Base-by-base conservation (phyloP, 257 asterid species). In the Dorcoceras hygrometricum region DNA sequence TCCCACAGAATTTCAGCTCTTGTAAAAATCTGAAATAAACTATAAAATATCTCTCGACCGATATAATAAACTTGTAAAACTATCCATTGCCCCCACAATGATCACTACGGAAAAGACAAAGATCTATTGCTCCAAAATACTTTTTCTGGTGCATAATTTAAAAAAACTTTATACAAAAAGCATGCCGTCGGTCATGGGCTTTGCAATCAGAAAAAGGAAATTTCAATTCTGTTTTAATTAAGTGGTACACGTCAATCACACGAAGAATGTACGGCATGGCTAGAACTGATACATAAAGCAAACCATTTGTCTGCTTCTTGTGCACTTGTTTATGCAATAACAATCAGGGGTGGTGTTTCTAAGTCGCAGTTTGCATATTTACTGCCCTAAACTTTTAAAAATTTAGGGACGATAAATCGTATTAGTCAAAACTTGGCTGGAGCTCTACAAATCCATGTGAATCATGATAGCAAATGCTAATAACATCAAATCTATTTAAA, bases 181-280 rank as follows among this genome's bases (percentile, higher is more conserved):
- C 73, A 64, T n/a, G n/a, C n/a, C n/a, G n/a, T n/a, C n/a, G n/a
- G n/a, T n/a, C n/a, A n/a, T n/a, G n/a, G n/a, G n/a, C n/a, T n/a
- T n/a, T n/a, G 68, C 75, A 57, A 70, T 86, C 82, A 62, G 2
- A 53, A 27, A 73, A 73, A 76, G 71, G 32, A 39, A n/a, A 10
- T 26, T 28, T 20, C 19, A 62, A 58, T 51, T 31, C 36, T 27
- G 27, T 56, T 70, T 70, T 70, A 73, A 76, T 70, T 70, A 73
- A 76, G 82, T 72, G 65, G 68, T 66, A 74, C 82, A 77, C 80
- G 76, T 77, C 80, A 74, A 4, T 75, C 73, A 78, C 55, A 51
- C 59, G 32, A 66, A 70, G 27, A 32, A 58, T 58, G 75, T 59
- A 65, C 58, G 56, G 73, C 56, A 76, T 67, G 32, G 34, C 34